Base-by-base conservation (phyloP, 2,329 filamentous ascomycete species). In the Xylariaceae sp. region DNA sequence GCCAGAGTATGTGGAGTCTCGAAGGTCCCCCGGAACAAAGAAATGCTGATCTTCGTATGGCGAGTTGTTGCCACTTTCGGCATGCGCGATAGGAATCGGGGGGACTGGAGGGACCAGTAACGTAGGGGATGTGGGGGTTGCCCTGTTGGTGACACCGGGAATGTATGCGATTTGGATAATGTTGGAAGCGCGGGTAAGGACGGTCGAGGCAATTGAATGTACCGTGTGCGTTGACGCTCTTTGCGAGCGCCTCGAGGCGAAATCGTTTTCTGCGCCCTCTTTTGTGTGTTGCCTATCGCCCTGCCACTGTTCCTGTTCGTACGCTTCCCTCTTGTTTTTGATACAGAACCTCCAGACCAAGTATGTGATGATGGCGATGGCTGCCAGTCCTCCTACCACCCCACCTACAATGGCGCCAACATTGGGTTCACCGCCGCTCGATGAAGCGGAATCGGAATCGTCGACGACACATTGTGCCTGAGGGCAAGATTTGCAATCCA, bases 81-180 rank as follows among this genome's bases (percentile, higher is more conserved):
- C 79, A 41, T 81, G 72, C 30, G 78, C 72, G 54, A 78, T 81
- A 35, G 93, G 91, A 47, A 97, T 89, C 13, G 91, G 89, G 32
- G 93, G 93, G 4, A 98, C 90, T 0, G 91, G 91, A n/a, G 90
- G 89, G 4, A 94, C 86, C 38, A 91, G 77, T 16, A 89, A 71
- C 30, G 81, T 82, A 3, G 88, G 87, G 1, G 89, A 91, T n/a
- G 85, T 83, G 4, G 87, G 86, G 7, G 84, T 83, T 11, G 90
- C 89, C 52, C 91, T 81, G 68, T 96, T 96, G 46, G 89, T 96
- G 56, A 97, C 90, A 45, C 93, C 93, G 12, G 93, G 93, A 52
- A 98, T 97, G 65, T 97, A 98, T 42, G 93, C 93, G 66, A 98
- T 98, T 68, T 97, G 93, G 57, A 98, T 98, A 62, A 98, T 91